phyloP scores from a whole-genome alignment of 257 asterid genomes.

The Penstemon barbatus region DNA sequence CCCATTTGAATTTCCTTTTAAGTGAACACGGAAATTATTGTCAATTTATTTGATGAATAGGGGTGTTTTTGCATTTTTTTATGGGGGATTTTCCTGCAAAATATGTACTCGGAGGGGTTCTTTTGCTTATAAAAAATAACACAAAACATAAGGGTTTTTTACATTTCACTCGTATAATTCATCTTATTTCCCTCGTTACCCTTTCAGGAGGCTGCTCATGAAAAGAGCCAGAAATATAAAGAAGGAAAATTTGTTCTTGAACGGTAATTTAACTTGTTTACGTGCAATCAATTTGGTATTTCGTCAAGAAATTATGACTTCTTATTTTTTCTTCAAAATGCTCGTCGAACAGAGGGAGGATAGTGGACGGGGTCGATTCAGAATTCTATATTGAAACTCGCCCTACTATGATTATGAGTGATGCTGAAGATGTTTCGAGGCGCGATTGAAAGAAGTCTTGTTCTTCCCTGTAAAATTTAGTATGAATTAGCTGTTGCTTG shows the following conservation, averaged over 20 bases:
- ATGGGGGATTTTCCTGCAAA: too few species aligned
- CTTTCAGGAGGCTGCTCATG: constrained; percentile 65
- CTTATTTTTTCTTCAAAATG: not conserved
- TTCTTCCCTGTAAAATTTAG: constrained; percentile 18
- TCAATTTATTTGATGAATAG: too few species aligned
- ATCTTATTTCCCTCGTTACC: not conserved
- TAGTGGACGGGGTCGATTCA: constrained; percentile 57
- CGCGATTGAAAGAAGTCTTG: not conserved
- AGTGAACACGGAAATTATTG: too few species aligned
- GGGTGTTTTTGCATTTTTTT: too few species aligned
- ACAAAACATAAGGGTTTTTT: too few species aligned
- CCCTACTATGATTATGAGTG: constrained; percentile 49
- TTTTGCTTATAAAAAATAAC: too few species aligned
- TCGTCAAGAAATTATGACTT: not conserved
- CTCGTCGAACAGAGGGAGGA: constrained; percentile 52
- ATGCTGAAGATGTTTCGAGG: constrained; percentile 40
- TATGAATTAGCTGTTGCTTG: constrained; percentile 19
- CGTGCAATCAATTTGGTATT: not conserved
- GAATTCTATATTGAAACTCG: constrained; percentile 59
- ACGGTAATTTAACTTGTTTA: constrained; percentile 36
- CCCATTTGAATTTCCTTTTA: too few species aligned
- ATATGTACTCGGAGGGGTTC: too few species aligned
- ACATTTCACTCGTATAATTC: not conserved
- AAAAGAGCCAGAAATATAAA: constrained; percentile 71
- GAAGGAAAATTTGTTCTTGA: constrained; percentile 84